Percentiles rank a stretch among this genome's conserved stretches.
phyloP scores from a whole-genome alignment of 805 yeast genomes.

The Ogataea polymorpha region DNA sequence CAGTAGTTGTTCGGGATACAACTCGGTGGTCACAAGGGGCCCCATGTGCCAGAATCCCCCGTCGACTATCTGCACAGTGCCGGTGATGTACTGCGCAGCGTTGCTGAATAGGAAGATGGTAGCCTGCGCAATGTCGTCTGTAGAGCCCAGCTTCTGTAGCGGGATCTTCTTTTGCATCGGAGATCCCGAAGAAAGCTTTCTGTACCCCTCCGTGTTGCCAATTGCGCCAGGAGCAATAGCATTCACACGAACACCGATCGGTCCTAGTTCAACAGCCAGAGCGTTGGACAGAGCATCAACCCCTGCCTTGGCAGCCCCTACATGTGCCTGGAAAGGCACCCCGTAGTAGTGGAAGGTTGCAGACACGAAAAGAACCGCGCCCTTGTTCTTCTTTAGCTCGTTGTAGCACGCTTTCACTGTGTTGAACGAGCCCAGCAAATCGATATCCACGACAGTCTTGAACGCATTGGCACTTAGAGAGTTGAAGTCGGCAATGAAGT shows the following conservation, averaged over 20 bases:
- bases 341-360: conserved; percentile 92
- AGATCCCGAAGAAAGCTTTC: conserved; percentile 50
- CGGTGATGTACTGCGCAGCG: conserved; percentile 76
- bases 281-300: conserved; percentile 83
- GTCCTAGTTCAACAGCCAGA: conserved; percentile 88
- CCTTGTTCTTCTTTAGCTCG: conserved; percentile 62
- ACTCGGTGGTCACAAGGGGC: conserved; percentile 28
- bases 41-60: conserved; percentile 91
- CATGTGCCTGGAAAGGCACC: conserved; percentile 84
- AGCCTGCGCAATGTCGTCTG: conserved; percentile 81
- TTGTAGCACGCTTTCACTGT: conserved; percentile 80
- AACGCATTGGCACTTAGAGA: conserved; percentile 82
- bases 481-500: conserved; percentile 77
- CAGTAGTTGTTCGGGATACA: conserved; percentile 43
- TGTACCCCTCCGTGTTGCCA: conserved; percentile 81
- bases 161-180: conserved; percentile 52
- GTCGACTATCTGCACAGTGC: conserved; percentile 78
- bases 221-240: conserved; percentile 92
- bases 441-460: conserved; percentile 83
- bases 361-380: conserved; percentile 72
- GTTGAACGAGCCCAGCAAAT: conserved; percentile 83
- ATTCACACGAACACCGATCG: conserved; percentile 79
- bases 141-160: conserved; percentile 62
- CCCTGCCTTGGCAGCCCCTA: conserved; percentile 95
- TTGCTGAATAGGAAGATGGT: conserved; percentile 82